Evolutionary conservation across 169 alveolate genomes (phyloP), one percentile per base, ranked within the genome.

Genomic region (Condylostoma magnum): DNA sequence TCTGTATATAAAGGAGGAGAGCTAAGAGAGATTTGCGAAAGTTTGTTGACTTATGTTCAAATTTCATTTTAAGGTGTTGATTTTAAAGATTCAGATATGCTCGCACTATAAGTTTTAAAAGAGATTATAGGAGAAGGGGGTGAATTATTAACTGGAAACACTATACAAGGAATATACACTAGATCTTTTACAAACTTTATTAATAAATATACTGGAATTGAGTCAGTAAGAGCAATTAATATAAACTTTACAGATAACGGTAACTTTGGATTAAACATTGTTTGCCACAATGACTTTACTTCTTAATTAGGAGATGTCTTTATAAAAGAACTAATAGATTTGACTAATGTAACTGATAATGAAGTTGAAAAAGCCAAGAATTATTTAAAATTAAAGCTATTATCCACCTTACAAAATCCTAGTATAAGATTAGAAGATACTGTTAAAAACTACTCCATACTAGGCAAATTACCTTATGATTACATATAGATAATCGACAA

Each of bases 151-250:
- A 66, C 73, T 6, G 83, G 83, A 31, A 77, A 77, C 6, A 76
- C 83, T 46, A 77, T 76, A 18, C 65, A 76, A 33, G 83, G 83
- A 30, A 76, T 76, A 77, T 72, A 76, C 31, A 41, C 73, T 18
- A 38, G 83, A 12, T 31, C 75, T 27, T 66, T 25, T 47, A 66
- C 65, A 27, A 18, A n/a, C n/a, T 28, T 66, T 27, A 8, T 66
- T 10, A 28, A 41, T 46, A 66, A 66, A 47, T n/a, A 46, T 31
- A 25, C 75, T 8, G 12, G 58, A n/a, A n/a, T 66, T 27, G 75
- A 2, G 6, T 20, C 10, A n/a, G 60, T 66, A 12, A 34, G 48
- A n/a, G n/a, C 71, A 8, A n/a, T 20, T 34, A 52, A 60, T 3
- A 28, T 8, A 2, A 28, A 52, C 28, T 60, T 60, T 4, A 4